Evolutionary conservation across 2,329 filamentous ascomycete species (phyloP).

Genomic region (Phyllachora maydis): DNA sequence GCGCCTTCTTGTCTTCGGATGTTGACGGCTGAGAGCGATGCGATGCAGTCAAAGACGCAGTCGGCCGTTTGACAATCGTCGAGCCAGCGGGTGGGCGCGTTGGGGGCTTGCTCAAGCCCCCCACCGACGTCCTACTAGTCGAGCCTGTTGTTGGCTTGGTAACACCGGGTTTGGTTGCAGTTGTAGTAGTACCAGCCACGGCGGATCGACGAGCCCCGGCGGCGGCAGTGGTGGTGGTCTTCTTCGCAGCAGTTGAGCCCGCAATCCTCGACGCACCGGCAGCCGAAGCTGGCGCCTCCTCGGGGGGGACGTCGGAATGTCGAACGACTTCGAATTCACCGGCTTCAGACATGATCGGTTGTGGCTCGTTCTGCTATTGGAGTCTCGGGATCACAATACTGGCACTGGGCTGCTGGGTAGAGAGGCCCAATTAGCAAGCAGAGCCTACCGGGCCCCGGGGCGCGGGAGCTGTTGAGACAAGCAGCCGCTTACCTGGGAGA

Average conservation of each 20-base stretch:
- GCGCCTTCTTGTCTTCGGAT: conserved; percentile 15
- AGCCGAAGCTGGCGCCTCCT: conserved; percentile 4
- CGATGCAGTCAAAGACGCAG: conserved; percentile 10
- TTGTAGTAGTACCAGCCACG: conserved; percentile 5
- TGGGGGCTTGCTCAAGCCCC: conserved; percentile 11
- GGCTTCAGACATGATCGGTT: conserved; percentile 12
- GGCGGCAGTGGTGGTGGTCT: conserved; percentile 4
- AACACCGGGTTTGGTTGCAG: conserved; percentile 8
- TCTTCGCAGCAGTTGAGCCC: conserved; percentile 6
- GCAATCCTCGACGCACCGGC: conserved; percentile 7
- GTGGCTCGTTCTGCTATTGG: too few relatives aligned
- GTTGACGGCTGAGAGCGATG: conserved; percentile 13
- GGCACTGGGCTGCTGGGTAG: too few relatives aligned
- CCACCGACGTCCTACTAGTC: conserved; percentile 8
- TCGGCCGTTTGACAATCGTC: conserved; percentile 11
- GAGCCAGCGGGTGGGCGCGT: conserved; percentile 9
- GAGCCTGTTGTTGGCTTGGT: conserved; percentile 11
- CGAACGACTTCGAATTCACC: conserved; percentile 11
- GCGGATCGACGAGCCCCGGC: conserved; percentile 8
- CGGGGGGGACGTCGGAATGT: conserved; percentile 8
- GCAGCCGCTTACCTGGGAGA: too few relatives aligned
- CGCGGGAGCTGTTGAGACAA: too few relatives aligned
- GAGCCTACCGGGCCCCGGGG: too few relatives aligned
- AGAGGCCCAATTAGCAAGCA: too few relatives aligned
- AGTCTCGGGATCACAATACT: too few relatives aligned